Evolutionary conservation across 1,284 basidiomycete species (phyloP), one percentile per base, ranked within the genome.

Genomic region (Naganishia liquefaciens): DNA sequence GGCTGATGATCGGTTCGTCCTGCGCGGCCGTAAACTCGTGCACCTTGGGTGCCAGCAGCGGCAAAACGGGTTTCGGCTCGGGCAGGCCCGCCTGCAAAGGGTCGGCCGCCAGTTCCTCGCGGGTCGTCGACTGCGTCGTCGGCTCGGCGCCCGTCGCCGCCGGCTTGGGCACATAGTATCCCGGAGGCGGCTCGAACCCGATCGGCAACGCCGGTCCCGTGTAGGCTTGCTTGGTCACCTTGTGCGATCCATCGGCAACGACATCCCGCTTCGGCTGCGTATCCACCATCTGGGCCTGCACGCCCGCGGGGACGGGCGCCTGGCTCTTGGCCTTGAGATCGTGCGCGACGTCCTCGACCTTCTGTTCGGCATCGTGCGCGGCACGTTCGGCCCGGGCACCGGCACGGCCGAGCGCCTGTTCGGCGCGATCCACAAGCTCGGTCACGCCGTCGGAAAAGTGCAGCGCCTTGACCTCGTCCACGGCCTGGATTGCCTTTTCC

Each of bases 151-250:
- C n/a, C n/a, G n/a, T n/a, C n/a, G n/a, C n/a, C 37, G 71, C 58
- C 7, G 77, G 72, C 44, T 74, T 70, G 30, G 76, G 65, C 65
- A 78, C 60, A 82, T 79, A 81, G 78, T 86, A 95, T 23, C 93
- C 93, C 37, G 91, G 91, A 50, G 93, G 93, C 19, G 89, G 90
- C 76, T 96, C 92, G 74, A 90, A 90, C 7, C 93, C 93, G 62
- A 97, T 79, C 25, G 93, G 93, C 42, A 96, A 83, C n/a, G 88
- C 86, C 42, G 77, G 75, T 17, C 79, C 83, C 46, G 80, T 79
- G 75, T 93, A 94, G 30, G 89, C 78, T 67, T 84, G 81, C 63
- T 83, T 80, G n/a, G 40, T 19, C 13, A 37, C 37, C 65, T 74
- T 73, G 68, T 67, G 33, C n/a, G 66, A 25, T 71, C 69, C 64